Evolutionary conservation across 208 protist genomes (phyloP), one percentile per base, ranked within the genome.

Genomic region (Acanthamoeba lenticulata): DNA sequence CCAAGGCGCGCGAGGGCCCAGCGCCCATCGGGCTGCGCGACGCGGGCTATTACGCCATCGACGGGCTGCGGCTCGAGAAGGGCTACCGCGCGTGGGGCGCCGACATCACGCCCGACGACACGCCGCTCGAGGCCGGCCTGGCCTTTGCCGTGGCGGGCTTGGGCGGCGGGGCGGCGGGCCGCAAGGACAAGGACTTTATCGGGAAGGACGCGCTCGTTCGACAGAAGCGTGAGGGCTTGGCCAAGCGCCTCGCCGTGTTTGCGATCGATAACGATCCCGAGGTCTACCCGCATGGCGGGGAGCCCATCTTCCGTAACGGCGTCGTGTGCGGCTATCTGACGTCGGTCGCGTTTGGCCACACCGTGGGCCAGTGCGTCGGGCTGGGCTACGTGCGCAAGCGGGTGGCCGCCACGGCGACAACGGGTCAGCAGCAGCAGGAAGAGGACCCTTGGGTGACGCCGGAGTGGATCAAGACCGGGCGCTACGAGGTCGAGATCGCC

Each of bases 21-120:
- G 15, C 57, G 57, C 57, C 27, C n/a, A 67, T 67, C 57, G 72
- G 72, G 38, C 42, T 81, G 72, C 34, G 72, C 72, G 42, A 81
- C 36, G 72, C 72, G 19, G 72, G 72, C 38, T 81, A 81, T 29
- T 47, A 47, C 72, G 34, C 72, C 7, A 81, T 81, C 72, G 72
- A 81, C 72, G 42, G 38, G 24, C 72, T 81, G 72, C 34, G 72
- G 11, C 72, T 49, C 7, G 72, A 81, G 36, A 81, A 81, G 72
- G 42, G 72, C 72, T 81, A 81, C 72, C 34, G 42, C 38, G 38
- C 34, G 21, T 81, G 72, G 72, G 38, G 42, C 32, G 34, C 24
- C 38, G 72, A 81, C 72, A 42, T 81, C 42, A 42, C 38, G 2
- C 38, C 72, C 72, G 42, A 42, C 17, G 72, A 81, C 7, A 81